These are phyloP conservation scores for Wilcoxina mikolae DNA, from an alignment of 495 filamentous ascomycete genomes.

Conservation along the genomic window DNA sequence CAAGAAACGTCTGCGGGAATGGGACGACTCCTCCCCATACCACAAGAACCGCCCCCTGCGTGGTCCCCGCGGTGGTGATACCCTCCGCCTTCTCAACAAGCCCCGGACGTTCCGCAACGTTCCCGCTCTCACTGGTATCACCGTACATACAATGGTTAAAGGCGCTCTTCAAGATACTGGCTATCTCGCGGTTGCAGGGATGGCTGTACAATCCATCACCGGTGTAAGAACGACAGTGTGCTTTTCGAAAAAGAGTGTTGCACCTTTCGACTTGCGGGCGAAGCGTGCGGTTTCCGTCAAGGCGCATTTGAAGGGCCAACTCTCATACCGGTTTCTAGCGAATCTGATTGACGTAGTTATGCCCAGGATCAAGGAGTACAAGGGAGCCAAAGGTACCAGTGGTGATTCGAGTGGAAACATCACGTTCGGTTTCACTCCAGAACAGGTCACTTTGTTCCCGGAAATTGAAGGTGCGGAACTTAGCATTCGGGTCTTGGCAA, in stretches of 20 bases:
- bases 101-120: slow-evolving; percentile 75
- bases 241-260: slow-evolving; percentile 49
- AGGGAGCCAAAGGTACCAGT: slow-evolving; percentile 54
- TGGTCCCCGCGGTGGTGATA: slow-evolving; percentile 57
- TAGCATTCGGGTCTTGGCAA: not conserved
- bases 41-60: slow-evolving; percentile 78
- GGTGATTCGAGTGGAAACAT: slow-evolving; percentile 86
- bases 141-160: slow-evolving; percentile 58
- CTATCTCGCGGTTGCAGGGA: slow-evolving; percentile 62
- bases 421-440: slow-evolving; percentile 55
- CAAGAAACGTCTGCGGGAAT: slow-evolving; percentile 52
- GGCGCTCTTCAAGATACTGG: slow-evolving; percentile 47
- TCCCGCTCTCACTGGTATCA: slow-evolving; percentile 65
- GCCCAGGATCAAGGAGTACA: slow-evolving; percentile 89
- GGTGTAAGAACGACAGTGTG: slow-evolving; percentile 58
- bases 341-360: slow-evolving; percentile 77
- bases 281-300: slow-evolving; percentile 49
- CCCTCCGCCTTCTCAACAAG: slow-evolving; percentile 55
- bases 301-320: slow-evolving; percentile 56
- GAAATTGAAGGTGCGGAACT: slow-evolving; percentile 73
- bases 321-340: slow-evolving; percentile 75
- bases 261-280: slow-evolving; percentile 44
- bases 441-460: slow-evolving; percentile 66
- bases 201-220: slow-evolving; percentile 72
- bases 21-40: slow-evolving; percentile 85